Conservation (phyloP, 2,329 filamentous ascomycete species). For the Fusarium sp. region DNA sequence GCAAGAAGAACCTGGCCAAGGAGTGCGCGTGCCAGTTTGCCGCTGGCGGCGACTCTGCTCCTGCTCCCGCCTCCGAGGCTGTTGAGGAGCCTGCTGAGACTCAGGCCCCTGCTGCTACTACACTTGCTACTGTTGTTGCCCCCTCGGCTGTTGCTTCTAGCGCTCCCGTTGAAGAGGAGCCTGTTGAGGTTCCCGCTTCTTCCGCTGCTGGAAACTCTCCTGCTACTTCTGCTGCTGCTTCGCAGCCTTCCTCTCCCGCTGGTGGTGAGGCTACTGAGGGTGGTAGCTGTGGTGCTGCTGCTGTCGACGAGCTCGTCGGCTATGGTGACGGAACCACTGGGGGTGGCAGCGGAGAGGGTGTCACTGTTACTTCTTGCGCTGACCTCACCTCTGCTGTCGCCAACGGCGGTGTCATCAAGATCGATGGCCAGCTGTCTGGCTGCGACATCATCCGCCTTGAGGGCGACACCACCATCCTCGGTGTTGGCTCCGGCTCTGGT, state of each 20-base stretch:
- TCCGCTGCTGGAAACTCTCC: conserved; percentile 3
- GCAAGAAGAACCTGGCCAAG: conserved; percentile 46
- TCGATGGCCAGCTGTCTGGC: conserved; percentile 56
- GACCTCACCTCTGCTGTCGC: conserved; percentile 53
- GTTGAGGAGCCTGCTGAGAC: conserved; percentile 1
- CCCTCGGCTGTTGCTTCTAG: conserved; percentile 5
- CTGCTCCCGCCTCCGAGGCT: background rate
- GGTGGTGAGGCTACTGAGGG: conserved; percentile 11
- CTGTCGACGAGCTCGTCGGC: conserved; percentile 35
- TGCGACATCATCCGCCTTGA: conserved; percentile 55
- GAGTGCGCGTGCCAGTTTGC: conserved; percentile 48
- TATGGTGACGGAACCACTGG: conserved; percentile 58
- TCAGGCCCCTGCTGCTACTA: conserved; percentile 24
- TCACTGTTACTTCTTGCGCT: conserved; percentile 59
- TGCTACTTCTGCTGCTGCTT: conserved; percentile 1
- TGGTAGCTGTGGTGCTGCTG: conserved; percentile 31
- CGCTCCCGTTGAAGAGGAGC: conserved; percentile 3
- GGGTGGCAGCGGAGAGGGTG: conserved; percentile 56
- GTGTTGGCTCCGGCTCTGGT: conserved; percentile 55
- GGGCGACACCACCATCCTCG: conserved; percentile 63
- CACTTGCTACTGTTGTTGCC: conserved; percentile 32
- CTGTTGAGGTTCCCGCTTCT: conserved; percentile 8
- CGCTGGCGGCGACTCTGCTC: conserved; percentile 30
- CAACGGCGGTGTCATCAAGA: conserved; percentile 56
- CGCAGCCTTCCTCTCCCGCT: background rate